Percentiles rank a stretch among this genome's conserved stretches.
Evolutionary conservation across 495 filamentous ascomycete genomes (phyloP).

Genomic region (Extremus antarcticus): DNA sequence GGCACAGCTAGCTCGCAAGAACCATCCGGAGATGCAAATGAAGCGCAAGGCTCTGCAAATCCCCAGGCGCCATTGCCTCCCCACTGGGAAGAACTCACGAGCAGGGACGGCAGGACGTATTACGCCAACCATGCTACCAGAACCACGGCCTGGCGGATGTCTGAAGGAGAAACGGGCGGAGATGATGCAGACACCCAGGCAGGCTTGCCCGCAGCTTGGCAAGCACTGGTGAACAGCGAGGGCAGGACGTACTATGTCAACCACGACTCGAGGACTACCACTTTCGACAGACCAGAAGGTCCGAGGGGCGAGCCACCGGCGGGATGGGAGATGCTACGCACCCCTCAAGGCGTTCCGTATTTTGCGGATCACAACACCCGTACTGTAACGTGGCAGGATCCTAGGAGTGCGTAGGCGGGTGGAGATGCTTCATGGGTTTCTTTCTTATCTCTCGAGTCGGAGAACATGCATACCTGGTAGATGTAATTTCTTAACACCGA

Average conservation of each 20-base stretch:
- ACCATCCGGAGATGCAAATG: neutral
- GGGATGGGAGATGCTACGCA: neutral
- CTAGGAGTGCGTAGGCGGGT: neutral
- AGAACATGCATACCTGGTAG: too few relatives aligned
- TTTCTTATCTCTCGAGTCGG: too few relatives aligned
- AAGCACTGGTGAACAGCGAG: neutral
- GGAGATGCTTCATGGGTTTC: too few relatives aligned
- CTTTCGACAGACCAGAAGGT: neutral
- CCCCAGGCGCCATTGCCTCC: neutral
- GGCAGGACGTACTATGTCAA: neutral
- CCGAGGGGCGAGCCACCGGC: neutral
- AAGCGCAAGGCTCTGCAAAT: neutral
- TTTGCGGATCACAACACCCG: neutral
- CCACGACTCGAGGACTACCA: neutral
- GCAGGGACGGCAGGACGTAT: neutral
- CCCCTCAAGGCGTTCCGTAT: neutral
- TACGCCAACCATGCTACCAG: neutral
- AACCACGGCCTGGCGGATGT: neutral
- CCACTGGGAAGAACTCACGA: neutral
- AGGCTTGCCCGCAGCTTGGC: neutral
- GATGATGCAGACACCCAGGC: neutral
- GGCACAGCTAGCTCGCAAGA: neutral
- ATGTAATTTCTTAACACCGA: too few relatives aligned
- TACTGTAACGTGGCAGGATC: neutral
- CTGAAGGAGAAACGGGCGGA: neutral